A percentile compares a stretch with the other conserved stretches of the same genome.
phyloP scores from a whole-genome alignment of 2,329 filamentous ascomycete species.

The Mycocentrospora acerina region DNA sequence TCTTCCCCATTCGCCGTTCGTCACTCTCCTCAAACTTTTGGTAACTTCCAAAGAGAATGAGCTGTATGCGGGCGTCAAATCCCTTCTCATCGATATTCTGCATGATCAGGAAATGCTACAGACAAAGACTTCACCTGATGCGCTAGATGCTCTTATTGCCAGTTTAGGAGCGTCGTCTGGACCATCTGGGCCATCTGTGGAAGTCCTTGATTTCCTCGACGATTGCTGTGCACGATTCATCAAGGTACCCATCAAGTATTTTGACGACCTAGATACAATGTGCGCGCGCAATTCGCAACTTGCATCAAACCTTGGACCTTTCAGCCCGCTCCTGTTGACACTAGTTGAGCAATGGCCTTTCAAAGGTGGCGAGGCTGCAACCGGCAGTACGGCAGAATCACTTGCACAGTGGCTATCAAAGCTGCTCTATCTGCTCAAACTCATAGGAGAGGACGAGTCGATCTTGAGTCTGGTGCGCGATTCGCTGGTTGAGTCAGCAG shows the following conservation, averaged over 20 bases:
- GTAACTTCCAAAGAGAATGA: slow-evolving; percentile 52
- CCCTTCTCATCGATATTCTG: slow-evolving; percentile 62
- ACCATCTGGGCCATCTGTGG: slow-evolving; percentile 19
- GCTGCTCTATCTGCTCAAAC: slow-evolving; percentile 37
- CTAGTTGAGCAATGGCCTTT: slow-evolving; percentile 80
- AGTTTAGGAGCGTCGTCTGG: slow-evolving; percentile 48
- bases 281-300: slow-evolving; percentile 26
- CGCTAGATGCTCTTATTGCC: slow-evolving; percentile 50
- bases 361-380: slow-evolving; percentile 33
- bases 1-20: slow-evolving; percentile 68
- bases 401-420: slow-evolving; percentile 40
- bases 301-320: slow-evolving; percentile 24
- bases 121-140: slow-evolving; percentile 40
- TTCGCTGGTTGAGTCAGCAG: slow-evolving; percentile 28
- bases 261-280: slow-evolving; percentile 65
- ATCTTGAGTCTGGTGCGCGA: slow-evolving; percentile 31
- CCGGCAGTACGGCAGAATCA: slow-evolving; percentile 26
- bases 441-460: slow-evolving; percentile 39
- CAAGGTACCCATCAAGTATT: slow-evolving; percentile 78
- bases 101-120: slow-evolving; percentile 68
- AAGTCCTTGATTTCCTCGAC: slow-evolving; percentile 73
- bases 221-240: slow-evolving; percentile 78
- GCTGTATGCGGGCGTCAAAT: slow-evolving; percentile 54
- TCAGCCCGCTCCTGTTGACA: slow-evolving; percentile 68
- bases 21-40: slow-evolving; percentile 65